phyloP scores from a whole-genome alignment of 2,329 filamentous ascomycete genomes.

The Chrysoporthe austroafricana region DNA sequence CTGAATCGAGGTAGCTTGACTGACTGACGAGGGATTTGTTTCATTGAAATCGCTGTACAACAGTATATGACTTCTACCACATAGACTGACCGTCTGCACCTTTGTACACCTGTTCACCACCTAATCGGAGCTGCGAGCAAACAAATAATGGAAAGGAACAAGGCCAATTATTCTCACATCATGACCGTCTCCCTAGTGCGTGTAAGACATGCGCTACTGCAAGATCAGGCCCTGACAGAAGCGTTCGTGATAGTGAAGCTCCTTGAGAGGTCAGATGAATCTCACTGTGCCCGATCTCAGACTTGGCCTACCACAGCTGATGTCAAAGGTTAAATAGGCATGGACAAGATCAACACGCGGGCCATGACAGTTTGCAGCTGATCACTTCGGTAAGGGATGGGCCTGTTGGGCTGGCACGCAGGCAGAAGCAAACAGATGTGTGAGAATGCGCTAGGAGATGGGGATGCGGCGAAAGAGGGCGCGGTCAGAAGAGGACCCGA shows the following conservation, averaged over 20 bases:
- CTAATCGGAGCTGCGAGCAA: neutral
- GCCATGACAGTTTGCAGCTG: no score
- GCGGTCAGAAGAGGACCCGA: neutral
- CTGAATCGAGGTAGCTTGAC: constrained; percentile 12
- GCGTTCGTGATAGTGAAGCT: neutral
- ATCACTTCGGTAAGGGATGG: neutral
- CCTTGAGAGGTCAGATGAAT: no score
- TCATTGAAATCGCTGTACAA: constrained; percentile 18
- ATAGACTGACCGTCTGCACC: neutral
- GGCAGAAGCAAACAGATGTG: no score
- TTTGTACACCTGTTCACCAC: neutral
- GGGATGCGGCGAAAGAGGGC: neutral
- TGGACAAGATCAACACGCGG: no score
- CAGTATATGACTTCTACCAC: neutral
- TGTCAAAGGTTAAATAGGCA: no score
- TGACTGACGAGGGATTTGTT: constrained; percentile 11
- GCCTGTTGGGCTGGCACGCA: neutral
- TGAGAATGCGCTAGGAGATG: neutral
- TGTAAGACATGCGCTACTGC: neutral
- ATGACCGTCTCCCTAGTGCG: neutral
- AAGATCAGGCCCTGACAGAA: neutral
- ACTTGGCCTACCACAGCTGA: no score
- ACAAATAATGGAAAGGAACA: constrained; percentile 2
- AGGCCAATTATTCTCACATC: neutral
- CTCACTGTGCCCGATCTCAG: no score